Percentiles rank a stretch among this genome's conserved stretches.
These are phyloP conservation scores for Solanum hybrid DNA, from an alignment of 305 asterid genomes.

Conservation along the genomic window DNA sequence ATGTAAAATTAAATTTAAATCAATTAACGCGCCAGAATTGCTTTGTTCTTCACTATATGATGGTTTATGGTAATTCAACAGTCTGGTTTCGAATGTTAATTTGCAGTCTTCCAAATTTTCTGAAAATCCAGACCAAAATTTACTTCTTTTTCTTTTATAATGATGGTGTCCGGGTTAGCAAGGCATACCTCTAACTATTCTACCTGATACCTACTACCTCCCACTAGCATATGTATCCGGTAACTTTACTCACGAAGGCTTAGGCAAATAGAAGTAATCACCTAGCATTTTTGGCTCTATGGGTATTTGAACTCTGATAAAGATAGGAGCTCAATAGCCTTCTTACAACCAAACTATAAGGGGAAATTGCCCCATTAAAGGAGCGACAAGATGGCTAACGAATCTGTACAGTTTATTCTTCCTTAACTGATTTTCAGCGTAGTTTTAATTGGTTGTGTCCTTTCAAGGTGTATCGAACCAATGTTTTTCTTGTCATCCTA, in stretches of 20 bases:
- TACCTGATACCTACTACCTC: not conserved
- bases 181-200: not conserved
- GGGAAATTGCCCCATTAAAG: not conserved
- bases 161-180: not conserved
- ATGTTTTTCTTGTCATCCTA: not conserved
- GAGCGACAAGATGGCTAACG: not conserved
- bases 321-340: not conserved
- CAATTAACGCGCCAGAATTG: not conserved
- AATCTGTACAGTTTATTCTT: not conserved
- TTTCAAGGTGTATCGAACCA: not conserved
- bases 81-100: not conserved
- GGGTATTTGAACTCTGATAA: not conserved
- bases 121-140: not conserved
- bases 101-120: not conserved
- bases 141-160: not conserved
- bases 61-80: not conserved
- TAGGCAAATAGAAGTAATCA: not conserved
- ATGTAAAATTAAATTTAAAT: not conserved
- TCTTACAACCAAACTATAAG: not conserved
- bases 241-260: not conserved
- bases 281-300: not conserved
- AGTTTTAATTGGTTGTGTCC: not conserved
- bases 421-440: not conserved
- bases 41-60: not conserved
- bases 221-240: not conserved